A percentile compares a stretch with the other conserved stretches of the same genome.
These are phyloP conservation scores for Aspergillus wentii DNA, from an alignment of 495 filamentous ascomycete species.

Conservation along the genomic window DNA sequence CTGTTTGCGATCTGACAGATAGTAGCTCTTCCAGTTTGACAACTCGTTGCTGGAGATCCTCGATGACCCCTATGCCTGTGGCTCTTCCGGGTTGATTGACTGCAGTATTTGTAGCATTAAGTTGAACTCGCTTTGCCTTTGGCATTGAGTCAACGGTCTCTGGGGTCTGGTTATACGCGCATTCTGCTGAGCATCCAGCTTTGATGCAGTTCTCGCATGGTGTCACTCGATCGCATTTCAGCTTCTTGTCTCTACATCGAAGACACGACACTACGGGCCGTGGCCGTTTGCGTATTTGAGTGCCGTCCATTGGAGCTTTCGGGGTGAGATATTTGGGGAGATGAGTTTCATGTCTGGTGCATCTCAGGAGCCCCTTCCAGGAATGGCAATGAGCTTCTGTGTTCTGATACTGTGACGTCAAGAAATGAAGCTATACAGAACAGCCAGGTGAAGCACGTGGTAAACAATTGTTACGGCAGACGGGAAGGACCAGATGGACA, in stretches of 20 bases:
- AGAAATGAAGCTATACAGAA: too few relatives aligned
- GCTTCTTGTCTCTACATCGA: constrained; percentile 26
- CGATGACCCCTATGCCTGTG: constrained; percentile 15
- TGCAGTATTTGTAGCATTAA: not conserved
- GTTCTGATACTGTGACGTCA: too few relatives aligned
- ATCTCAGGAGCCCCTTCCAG: not conserved
- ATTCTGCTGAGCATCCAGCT: constrained; percentile 13
- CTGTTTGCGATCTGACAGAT: constrained; percentile 3
- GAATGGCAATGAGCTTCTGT: too few relatives aligned
- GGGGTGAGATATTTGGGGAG: not conserved
- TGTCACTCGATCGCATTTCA: constrained; percentile 24
- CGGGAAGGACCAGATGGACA: too few relatives aligned
- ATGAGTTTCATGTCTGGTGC: not conserved
- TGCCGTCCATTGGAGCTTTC: constrained; percentile 5
- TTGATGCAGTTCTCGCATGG: constrained; percentile 26
- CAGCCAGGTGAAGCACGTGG: too few relatives aligned
- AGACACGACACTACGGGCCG: constrained; percentile 25
- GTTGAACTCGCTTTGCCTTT: constrained; percentile 12
- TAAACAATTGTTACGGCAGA: too few relatives aligned
- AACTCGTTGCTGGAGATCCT: constrained; percentile 22
- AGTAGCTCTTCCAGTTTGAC: constrained; percentile 15
- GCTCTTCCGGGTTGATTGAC: not conserved
- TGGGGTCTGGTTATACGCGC: constrained; percentile 13
- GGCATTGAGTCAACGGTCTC: constrained; percentile 1
- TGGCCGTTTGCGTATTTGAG: constrained; percentile 17